These are phyloP conservation scores for Aspergillus calidoustus DNA, from an alignment of 2,329 filamentous ascomycete species.

Conservation along the genomic window DNA sequence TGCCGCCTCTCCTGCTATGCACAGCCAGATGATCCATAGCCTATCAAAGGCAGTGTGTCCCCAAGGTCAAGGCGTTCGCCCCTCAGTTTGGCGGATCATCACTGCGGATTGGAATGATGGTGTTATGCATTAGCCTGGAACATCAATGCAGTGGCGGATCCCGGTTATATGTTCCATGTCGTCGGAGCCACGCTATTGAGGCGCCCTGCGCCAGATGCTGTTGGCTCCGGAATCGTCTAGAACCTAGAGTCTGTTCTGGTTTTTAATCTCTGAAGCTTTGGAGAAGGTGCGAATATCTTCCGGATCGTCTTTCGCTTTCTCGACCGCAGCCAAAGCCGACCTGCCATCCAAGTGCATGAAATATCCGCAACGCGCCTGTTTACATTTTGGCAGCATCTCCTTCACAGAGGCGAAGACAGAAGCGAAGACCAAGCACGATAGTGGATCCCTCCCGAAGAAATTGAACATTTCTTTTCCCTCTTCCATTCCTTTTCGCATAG, in stretches of 20 bases:
- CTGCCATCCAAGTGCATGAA: background rate
- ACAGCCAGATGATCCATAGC: background rate
- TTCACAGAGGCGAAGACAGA: background rate
- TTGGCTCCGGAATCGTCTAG: background rate
- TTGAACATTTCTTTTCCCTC: background rate
- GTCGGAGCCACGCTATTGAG: slow-evolving; percentile 20
- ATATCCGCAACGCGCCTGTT: background rate
- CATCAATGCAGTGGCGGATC: slow-evolving; percentile 25
- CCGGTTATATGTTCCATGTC: slow-evolving; percentile 21
- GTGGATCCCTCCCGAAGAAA: background rate
- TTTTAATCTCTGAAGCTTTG: background rate
- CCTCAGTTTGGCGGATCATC: background rate
- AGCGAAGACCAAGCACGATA: background rate
- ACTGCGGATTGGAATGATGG: slow-evolving; percentile 14
- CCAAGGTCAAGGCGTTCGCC: background rate
- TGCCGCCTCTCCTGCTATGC: background rate
- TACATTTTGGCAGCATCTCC: background rate
- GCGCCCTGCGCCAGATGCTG: background rate
- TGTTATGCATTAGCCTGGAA: slow-evolving; percentile 25
- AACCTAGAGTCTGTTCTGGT: background rate
- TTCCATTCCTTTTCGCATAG: background rate
- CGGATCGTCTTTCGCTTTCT: background rate
- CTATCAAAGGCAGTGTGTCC: background rate
- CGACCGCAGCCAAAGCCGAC: background rate
- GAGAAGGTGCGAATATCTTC: background rate